phyloP scores from a whole-genome alignment of 116 monocot species.

The Trichopus zeylanicus region DNA sequence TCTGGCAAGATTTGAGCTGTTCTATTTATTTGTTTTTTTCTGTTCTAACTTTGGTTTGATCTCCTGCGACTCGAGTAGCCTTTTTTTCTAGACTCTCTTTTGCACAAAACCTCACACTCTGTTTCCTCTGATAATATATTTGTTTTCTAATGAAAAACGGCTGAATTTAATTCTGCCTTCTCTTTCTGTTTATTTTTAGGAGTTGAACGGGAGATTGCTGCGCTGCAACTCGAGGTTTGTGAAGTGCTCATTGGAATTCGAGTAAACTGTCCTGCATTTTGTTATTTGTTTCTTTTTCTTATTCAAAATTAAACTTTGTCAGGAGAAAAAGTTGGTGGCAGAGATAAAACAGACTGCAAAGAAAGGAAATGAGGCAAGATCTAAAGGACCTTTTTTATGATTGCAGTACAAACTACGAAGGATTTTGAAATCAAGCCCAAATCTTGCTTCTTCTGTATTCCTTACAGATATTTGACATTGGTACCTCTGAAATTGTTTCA shows the following conservation, averaged over 20 bases:
- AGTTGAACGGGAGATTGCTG: slow-evolving; percentile 71
- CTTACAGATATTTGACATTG: too few relatives aligned
- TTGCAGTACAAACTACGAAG: too few relatives aligned
- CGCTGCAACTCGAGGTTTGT: slow-evolving; percentile 74
- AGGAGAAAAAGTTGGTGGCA: slow-evolving; percentile 94
- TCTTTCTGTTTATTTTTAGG: slow-evolving; percentile 25
- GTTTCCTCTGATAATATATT: neutral
- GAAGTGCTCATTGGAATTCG: neutral
- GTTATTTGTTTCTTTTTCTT: neutral
- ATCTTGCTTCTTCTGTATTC: neutral
- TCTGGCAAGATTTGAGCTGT: too few relatives aligned
- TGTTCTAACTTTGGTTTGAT: neutral
- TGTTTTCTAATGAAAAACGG: neutral
- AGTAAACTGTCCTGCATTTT: neutral
- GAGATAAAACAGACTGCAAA: slow-evolving; percentile 95
- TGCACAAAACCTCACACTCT: too few relatives aligned
- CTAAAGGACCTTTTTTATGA: neutral
- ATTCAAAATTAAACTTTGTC: slow-evolving; percentile 4
- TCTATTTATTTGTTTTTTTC: too few relatives aligned
- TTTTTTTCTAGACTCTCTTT: too few relatives aligned
- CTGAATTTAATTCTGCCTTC: neutral
- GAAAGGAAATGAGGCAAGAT: slow-evolving; percentile 79
- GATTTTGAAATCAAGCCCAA: too few relatives aligned
- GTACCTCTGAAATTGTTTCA: too few relatives aligned
- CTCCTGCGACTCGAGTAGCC: neutral